Base-by-base conservation (phyloP, 768 basidiomycete species). In the Mycena olivaceomarginata region DNA sequence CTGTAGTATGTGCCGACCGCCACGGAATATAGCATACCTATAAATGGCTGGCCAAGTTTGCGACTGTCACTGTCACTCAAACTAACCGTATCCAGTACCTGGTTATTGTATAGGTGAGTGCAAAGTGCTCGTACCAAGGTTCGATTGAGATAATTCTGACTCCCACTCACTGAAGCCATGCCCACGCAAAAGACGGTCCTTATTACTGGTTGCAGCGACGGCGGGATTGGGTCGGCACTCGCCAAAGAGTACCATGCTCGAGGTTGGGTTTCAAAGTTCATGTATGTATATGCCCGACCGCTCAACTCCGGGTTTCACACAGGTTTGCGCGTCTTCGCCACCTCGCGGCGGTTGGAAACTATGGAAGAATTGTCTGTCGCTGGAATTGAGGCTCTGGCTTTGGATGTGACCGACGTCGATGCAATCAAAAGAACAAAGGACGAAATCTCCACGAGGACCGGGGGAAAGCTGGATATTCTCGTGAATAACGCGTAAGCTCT, bases 361-460 rank as follows among this genome's bases (percentile, higher is more conserved):
- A 81, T 84, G 77, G 41, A 77, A 22, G 75, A 72, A 2, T 59
- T 84, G 3, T 43, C 64, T 13, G 79, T 51, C 0, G 45, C 18
- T 1, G 82, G 80, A 2, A 79, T 82, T 9, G 77, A 80, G 40
- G 77, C 75, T n/a, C 60, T 82, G 11, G 57, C n/a, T 37, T 65
- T 85, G 20, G 84, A 85, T 68, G 84, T 84, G 13, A 82, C 82
- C 5, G 66, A 70, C 63, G 4, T 65, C 12, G 62, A 51, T 18
- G 57, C 67, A 22, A 75, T 64, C 46, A 48, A 40, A 16, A 65
- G 41, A 43, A 48, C n/a, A 5, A 43, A 40, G 18, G 67, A 70
- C 5, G 53, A 62, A 20, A 41, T 75, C 18, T 18, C 68, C 15
- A 15, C 16, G 2, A 25, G 10, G 43, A 75, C 74, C 2, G 62